phyloP scores from a whole-genome alignment of 176 grass and related monocot species.

The Tillandsia leiboldiana region DNA sequence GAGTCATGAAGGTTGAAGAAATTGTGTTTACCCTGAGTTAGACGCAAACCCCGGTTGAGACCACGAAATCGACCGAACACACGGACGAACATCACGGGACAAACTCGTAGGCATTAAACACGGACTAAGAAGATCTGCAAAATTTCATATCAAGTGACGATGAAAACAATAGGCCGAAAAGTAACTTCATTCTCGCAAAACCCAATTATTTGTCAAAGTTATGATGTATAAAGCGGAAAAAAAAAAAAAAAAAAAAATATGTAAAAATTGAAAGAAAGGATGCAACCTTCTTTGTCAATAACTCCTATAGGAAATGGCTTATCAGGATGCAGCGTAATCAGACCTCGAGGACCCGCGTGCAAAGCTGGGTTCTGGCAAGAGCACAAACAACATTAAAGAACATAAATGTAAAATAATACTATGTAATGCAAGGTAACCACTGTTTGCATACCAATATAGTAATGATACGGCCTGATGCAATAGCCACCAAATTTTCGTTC shows the following conservation, averaged over 20 bases:
- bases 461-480: conserved; percentile 68
- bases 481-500: conserved; percentile 64
- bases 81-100: conserved; percentile 47
- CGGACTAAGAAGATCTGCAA: conserved; percentile 67
- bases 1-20: background rate
- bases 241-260: conserved; percentile 1
- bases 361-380: conserved; percentile 49
- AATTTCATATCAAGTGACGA: conserved; percentile 9
- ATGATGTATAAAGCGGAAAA: background rate
- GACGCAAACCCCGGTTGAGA: conserved; percentile 71
- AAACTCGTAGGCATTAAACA: conserved; percentile 67
- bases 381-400: background rate
- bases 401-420: conserved; percentile 1
- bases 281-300: conserved; percentile 62
- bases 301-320: conserved; percentile 59
- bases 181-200: no score
- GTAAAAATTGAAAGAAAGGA: background rate
- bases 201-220: background rate
- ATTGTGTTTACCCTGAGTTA: conserved; percentile 48
- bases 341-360: conserved; percentile 46
- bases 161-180: background rate
- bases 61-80: conserved; percentile 79
- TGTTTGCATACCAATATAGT: conserved; percentile 57
- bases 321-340: conserved; percentile 37
- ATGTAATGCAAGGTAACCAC: background rate